These are phyloP conservation scores for Biscogniauxia mediterranea DNA, from an alignment of 2,329 filamentous ascomycete genomes.

Conservation along the genomic window DNA sequence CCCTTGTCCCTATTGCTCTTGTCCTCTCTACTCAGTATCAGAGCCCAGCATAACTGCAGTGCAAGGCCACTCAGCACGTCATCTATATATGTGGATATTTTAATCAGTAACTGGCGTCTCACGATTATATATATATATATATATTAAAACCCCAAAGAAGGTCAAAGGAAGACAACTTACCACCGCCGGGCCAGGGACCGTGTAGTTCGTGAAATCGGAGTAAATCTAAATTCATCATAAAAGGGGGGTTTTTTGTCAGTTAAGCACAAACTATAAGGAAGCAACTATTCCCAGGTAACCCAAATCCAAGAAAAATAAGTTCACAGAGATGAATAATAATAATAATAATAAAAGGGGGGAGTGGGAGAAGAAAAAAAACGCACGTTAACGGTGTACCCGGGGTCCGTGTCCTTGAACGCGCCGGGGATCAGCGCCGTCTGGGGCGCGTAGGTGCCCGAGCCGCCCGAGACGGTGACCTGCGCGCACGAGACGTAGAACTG, in stretches of 20 bases:
- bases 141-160: no score
- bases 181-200: conserved; percentile 17
- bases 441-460: conserved; percentile 31
- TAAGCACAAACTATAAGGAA: no score
- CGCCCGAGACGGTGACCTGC: conserved; percentile 45
- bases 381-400: conserved; percentile 21
- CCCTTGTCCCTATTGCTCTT: no score
- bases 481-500: conserved; percentile 49
- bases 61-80: not conserved
- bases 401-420: conserved; percentile 16
- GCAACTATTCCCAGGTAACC: no score
- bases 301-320: no score
- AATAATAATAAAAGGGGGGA: no score
- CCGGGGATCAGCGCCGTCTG: conserved; percentile 28
- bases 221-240: conserved; percentile 12
- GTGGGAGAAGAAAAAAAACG: conserved; percentile 3
- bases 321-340: no score
- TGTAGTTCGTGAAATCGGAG: conserved; percentile 19
- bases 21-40: not conserved
- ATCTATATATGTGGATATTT: not conserved
- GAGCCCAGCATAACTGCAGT: not conserved
- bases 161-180: conserved; percentile 6
- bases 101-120: not conserved
- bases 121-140: no score
- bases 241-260: not conserved